Percentiles rank a stretch among this genome's conserved stretches.
Conservation (phyloP, 1,284 basidiomycete genomes). For the Mixia osmundae region DNA sequence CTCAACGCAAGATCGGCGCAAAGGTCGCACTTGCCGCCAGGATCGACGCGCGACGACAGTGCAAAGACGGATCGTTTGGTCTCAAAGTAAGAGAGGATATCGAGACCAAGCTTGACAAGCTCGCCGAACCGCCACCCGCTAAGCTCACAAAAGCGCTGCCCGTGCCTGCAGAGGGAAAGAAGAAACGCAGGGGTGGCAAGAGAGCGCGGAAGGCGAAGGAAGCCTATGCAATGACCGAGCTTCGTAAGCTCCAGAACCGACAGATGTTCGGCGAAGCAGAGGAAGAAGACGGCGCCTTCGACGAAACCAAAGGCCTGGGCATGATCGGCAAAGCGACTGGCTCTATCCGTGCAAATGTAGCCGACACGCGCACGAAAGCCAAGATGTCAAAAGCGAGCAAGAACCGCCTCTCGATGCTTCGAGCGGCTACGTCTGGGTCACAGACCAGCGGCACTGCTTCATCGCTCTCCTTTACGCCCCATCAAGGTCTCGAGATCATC, state of each 20-base stretch:
- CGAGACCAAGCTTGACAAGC: slow-evolving; percentile 69
- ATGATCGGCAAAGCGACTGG: slow-evolving; percentile 77
- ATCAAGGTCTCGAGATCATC: slow-evolving; percentile 43
- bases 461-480: slow-evolving; percentile 78
- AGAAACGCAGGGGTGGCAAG: slow-evolving; percentile 78
- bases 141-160: slow-evolving; percentile 88
- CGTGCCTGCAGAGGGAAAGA: slow-evolving; percentile 78
- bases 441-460: slow-evolving; percentile 71
- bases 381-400: slow-evolving; percentile 95
- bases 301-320: slow-evolving; percentile 86
- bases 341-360: slow-evolving; percentile 60
- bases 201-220: slow-evolving; percentile 91
- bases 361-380: slow-evolving; percentile 70
- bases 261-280: slow-evolving; percentile 90
- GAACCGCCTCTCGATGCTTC: slow-evolving; percentile 32
- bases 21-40: slow-evolving; percentile 75
- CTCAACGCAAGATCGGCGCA: slow-evolving; percentile 77
- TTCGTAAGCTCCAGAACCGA: slow-evolving; percentile 88
- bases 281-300: slow-evolving; percentile 85
- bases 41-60: slow-evolving; percentile 64
- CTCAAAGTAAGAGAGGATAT: slow-evolving; percentile 56
- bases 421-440: slow-evolving; percentile 24
- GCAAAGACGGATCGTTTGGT: slow-evolving; percentile 54
- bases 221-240: slow-evolving; percentile 84
- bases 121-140: slow-evolving; percentile 78